Evolutionary conservation across 108 stramenopile genomes (phyloP).

Genomic region (Asterionellopsis glacialis): DNA sequence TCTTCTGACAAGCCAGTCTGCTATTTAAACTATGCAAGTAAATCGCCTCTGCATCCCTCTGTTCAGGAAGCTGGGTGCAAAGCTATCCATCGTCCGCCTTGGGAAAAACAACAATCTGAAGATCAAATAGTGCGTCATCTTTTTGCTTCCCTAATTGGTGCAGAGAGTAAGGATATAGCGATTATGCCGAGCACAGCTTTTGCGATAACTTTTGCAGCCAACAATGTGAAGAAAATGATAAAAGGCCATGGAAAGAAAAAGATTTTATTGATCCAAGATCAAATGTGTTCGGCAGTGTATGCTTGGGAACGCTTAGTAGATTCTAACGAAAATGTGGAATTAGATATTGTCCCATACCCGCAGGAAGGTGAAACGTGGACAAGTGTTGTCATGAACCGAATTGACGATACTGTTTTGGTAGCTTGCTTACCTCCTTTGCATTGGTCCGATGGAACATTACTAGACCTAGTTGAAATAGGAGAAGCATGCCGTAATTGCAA

Average conservation of each 20-base stretch:
- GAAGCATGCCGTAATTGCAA: slow-evolving; percentile 17
- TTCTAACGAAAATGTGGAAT: slow-evolving; percentile 16
- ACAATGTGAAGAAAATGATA: slow-evolving; percentile 25
- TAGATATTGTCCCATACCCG: slow-evolving; percentile 37
- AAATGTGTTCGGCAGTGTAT: slow-evolving; percentile 48
- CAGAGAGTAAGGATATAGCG: slow-evolving; percentile 29
- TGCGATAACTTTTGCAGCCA: slow-evolving; percentile 51
- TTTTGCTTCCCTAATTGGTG: slow-evolving; percentile 33
- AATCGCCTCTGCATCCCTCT: slow-evolving; percentile 20
- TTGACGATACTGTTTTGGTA: slow-evolving; percentile 18
- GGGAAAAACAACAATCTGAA: slow-evolving; percentile 11
- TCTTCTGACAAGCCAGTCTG: background rate
- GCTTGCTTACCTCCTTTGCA: slow-evolving; percentile 47
- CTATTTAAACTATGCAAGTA: slow-evolving; percentile 49
- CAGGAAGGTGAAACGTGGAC: slow-evolving; percentile 25
- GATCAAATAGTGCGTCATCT: slow-evolving; percentile 22
- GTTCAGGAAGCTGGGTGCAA: slow-evolving; percentile 25
- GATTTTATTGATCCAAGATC: slow-evolving; percentile 49
- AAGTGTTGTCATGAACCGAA: slow-evolving; percentile 20
- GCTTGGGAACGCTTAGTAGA: slow-evolving; percentile 40
- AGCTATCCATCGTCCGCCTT: slow-evolving; percentile 15
- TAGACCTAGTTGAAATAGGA: slow-evolving; percentile 36
- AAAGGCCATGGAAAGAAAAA: slow-evolving; percentile 1
- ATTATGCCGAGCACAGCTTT: slow-evolving; percentile 49
- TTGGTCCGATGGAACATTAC: slow-evolving; percentile 42